A percentile compares a stretch with the other conserved stretches of the same genome.
phyloP scores from a whole-genome alignment of 192 early-diverging fungal genomes.

The Backusella luteola region DNA sequence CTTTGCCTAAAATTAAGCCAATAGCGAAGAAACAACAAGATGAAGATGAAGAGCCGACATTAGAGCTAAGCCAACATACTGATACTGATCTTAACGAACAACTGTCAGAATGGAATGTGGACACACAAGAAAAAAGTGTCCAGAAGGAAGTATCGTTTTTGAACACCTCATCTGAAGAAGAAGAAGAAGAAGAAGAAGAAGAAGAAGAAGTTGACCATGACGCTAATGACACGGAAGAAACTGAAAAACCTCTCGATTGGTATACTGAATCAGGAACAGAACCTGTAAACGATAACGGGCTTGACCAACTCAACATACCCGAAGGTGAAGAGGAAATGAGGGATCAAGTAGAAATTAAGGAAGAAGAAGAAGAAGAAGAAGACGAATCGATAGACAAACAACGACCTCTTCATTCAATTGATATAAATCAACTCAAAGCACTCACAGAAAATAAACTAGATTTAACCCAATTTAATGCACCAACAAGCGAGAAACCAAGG shows the following conservation, averaged over 20 bases:
- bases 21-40: not conserved
- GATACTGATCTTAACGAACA: not conserved
- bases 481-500: not conserved
- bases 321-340: not conserved
- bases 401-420: not conserved
- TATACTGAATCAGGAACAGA: not conserved
- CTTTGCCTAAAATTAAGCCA: not conserved
- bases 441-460: not conserved
- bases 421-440: not conserved
- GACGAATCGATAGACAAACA: not conserved
- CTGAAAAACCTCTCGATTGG: not conserved
- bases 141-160: not conserved
- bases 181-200: not conserved
- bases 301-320: not conserved
- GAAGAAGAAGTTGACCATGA: not conserved
- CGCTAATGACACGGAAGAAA: not conserved
- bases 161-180: not conserved
- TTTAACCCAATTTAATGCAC: not conserved
- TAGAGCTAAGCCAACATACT: not conserved
- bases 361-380: not conserved
- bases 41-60: not conserved
- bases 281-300: not conserved
- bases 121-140: not conserved
- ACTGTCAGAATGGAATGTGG: not conserved
- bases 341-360: not conserved